Base-by-base conservation (phyloP, 352 stramenopile genomes). In the Phytophthora pisi region DNA sequence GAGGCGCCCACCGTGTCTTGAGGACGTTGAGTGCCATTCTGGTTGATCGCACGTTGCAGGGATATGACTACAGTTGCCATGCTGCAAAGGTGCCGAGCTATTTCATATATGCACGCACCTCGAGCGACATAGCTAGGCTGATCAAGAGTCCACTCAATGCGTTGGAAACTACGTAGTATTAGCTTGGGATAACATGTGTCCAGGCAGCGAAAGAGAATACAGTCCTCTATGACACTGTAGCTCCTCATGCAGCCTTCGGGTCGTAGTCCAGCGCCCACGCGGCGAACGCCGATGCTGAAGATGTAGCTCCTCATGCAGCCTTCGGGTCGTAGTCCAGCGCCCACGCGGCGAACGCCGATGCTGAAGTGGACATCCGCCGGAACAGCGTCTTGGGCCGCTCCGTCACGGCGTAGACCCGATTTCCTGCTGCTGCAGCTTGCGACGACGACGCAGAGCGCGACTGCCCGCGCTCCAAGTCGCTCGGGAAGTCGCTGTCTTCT, bases 201-300 rank as follows among this genome's bases (percentile, higher is more conserved):
- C 7, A 11, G 30, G 30, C 30, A 34, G 30, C 30, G 9, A 34
- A 34, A 6, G 30, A 8, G 30, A 34, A 11, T 34, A 9, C 30
- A 34, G 30, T 34, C 30, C 9, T 34, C 8, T 34, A 34, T 20
- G 20, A 20, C n/a, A 3, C 9, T 34, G 30, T 34, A 34, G 30
- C 30, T 11, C 30, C 30, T 34, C 2, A 34, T 2, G 30, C 30
- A 34, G 61, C 64, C 20, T 77, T 77, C 1, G 53, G 69, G 46
- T 79, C 72, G 43, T 77, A 79, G 31, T 76, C 70, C 34, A 80
- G 66, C 5, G 66, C 67, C 74, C 74, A 81, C 5, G 57, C 64
- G 4, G 74, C 60, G 11, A 81, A 77, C 2, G 70, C 66, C 1
- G 68, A 63, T 8, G 72, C 72, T 13, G 72, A 75, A 23, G 69